Evolutionary conservation across 305 asterid genomes (phyloP).

Genomic region (Fraxinus dipetala): DNA sequence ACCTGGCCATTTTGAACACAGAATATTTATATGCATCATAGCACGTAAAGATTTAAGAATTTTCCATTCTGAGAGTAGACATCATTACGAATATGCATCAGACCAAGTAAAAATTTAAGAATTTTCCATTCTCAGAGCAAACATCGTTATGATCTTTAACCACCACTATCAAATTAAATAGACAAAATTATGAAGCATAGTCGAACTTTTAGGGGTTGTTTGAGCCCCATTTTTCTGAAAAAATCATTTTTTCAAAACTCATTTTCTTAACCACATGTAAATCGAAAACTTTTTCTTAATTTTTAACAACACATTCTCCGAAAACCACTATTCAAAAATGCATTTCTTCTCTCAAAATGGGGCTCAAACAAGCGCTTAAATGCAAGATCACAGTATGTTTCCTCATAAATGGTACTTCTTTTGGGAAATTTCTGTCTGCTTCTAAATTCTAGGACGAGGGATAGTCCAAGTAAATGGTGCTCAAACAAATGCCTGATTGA

Average conservation of each 20-base stretch:
- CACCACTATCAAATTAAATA: background rate
- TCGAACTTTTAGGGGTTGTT: background rate
- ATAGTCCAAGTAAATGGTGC: background rate
- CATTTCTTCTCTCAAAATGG: too few species aligned
- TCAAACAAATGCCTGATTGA: background rate
- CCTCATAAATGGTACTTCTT: background rate
- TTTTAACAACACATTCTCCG: too few species aligned
- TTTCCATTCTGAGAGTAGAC: background rate
- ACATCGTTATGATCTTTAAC: background rate
- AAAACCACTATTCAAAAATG: too few species aligned
- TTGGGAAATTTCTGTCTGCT: background rate
- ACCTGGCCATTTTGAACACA: conserved; percentile 39
- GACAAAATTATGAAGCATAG: background rate
- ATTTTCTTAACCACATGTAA: too few species aligned
- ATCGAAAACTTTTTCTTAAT: too few species aligned
- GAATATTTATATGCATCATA: background rate
- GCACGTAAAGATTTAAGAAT: background rate
- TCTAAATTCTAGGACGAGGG: background rate
- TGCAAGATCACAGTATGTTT: background rate
- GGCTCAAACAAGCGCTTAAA: background rate
- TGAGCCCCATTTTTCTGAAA: too few species aligned
- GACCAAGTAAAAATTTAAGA: background rate
- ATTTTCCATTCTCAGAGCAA: background rate
- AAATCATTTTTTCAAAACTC: too few species aligned
- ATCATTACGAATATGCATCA: background rate